Evolutionary conservation across 179 eudicot genomes (phyloP), one percentile per base, ranked within the genome.

Genomic region (Beta corolliflora): DNA sequence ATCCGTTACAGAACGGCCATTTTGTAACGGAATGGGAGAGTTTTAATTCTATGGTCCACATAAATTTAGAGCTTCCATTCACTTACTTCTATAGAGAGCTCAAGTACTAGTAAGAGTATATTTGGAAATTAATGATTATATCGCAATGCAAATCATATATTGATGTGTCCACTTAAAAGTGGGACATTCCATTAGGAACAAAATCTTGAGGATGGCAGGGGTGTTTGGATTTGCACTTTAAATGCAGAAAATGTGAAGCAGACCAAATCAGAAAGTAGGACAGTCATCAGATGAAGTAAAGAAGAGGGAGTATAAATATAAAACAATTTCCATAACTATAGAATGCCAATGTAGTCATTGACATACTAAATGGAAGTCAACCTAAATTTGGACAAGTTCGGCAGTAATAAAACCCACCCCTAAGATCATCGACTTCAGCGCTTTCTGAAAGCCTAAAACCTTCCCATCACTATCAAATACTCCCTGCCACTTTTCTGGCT

Each of bases 401-500:
- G 16, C 10, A 74, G 60, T 23, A 83, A 46, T 53, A 64, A 75
- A 77, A 86, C 92, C 53, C 79, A 95, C 98, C 94, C 99, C 99
- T 15, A 92, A 65, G 75, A 84, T 81, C 81, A 95, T 95, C 82
- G 83, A 84, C 85, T 92, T 94, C 83, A 95, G 85, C 31, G 90
- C 94, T 90, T 91, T 92, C 77, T 87, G 93, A 83, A 95, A 95
- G 79, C 94, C 92, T 67, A 85, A 79, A 82, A 86, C 85, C 89
- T 89, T 95, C 81, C 99, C 99, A 29, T 95, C 91, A 81, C 83
- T 79, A 79, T 93, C 98, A 88, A 94, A 94, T 76, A 86, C 86
- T 61, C 95, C 81, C 84, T 90, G 95, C 99, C 99, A 95, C 91
- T 94, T 95, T 31, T 95, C 95, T 71, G 97, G 99, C 90, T 91